Base-by-base conservation (phyloP, 2,329 filamentous ascomycete genomes). In the Cladosporium sp. region DNA sequence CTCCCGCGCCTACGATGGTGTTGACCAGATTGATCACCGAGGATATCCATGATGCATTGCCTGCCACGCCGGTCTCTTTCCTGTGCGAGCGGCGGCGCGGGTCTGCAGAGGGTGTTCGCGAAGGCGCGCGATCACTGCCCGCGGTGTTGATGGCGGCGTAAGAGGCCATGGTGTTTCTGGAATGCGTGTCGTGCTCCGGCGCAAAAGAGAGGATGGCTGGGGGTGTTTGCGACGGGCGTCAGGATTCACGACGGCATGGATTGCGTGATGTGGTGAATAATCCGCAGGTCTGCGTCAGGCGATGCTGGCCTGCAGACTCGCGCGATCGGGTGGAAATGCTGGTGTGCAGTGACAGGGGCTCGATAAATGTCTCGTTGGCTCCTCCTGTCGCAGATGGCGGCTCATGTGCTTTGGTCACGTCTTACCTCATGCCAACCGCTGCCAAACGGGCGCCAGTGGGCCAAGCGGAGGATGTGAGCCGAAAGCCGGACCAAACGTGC, bases 11-110 rank as follows among this genome's bases (percentile, higher is more conserved):
- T 64, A 99, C 85, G 69, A 99, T 99, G 17, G 94, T 99, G 75
- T 99, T 99, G 64, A 97, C 82, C 64, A 99, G 81, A 74, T 99
- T 99, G 76, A 97, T 88, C 65, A 94, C 88, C 72, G 92, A 96
- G 77, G 92, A 96, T 56, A 88, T 74, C 85, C 90, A 96, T 66
- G 90, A 89, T 66, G 94, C 94, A 70, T 92, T 84, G 57, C 94
- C 92, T 61, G 75, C 75, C 42, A 76, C 71, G 52, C 88, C 88
- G 59, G 81, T 83, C 74, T 89, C 85, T 76, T 92, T 92, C 68
- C 88, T 86, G 70, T 86, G 77, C 72, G 86, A 83, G 70, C 75
- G 74, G 73, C 82, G 83, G 74, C 82, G 83, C 54, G 75, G 72
- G 56, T 76, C 75, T 20, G 72, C 72, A 8, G 72, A 74, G 40